A percentile compares a stretch with the other conserved stretches of the same genome.
Conservation (phyloP, 306 rosid species). For the Fragaria ananassa region DNA sequence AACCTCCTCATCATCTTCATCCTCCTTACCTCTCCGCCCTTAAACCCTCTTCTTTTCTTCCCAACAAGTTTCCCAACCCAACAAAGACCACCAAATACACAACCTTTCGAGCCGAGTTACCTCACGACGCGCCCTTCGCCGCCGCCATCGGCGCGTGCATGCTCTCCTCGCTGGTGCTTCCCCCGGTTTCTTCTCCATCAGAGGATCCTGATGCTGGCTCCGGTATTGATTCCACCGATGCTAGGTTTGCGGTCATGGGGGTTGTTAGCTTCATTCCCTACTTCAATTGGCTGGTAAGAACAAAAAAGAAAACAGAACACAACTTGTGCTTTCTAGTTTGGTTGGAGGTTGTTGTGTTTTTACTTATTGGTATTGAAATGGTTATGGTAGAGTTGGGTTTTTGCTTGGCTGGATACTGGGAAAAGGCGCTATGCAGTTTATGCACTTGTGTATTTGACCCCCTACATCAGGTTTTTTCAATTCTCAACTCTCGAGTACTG, state of each 20-base stretch:
- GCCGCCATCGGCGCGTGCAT: slow-evolving; percentile 81
- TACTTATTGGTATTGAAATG: background rate
- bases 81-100: slow-evolving; percentile 15
- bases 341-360: background rate
- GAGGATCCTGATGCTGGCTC: slow-evolving; percentile 46
- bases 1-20: background rate
- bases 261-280: slow-evolving; percentile 83
- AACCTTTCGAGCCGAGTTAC: slow-evolving; percentile 47
- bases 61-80: slow-evolving; percentile 5
- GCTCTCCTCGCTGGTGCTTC: slow-evolving; percentile 67
- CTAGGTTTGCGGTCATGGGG: slow-evolving; percentile 79
- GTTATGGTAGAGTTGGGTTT: slow-evolving; percentile 12
- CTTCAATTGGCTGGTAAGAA: slow-evolving; percentile 88
- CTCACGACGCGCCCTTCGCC: slow-evolving; percentile 73
- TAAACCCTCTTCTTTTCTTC: slow-evolving; percentile 4
- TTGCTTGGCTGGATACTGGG: slow-evolving; percentile 88
- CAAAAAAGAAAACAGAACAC: no score
- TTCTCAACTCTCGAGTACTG: no score
- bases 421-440: slow-evolving; percentile 70
- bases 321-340: background rate
- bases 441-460: slow-evolving; percentile 73
- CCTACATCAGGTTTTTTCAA: slow-evolving; percentile 64
- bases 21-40: slow-evolving; percentile 1
- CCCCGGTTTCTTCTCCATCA: slow-evolving; percentile 25
- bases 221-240: slow-evolving; percentile 48